Evolutionary conservation across 441 rosid species (phyloP).

Genomic region (Kokia cookei): DNA sequence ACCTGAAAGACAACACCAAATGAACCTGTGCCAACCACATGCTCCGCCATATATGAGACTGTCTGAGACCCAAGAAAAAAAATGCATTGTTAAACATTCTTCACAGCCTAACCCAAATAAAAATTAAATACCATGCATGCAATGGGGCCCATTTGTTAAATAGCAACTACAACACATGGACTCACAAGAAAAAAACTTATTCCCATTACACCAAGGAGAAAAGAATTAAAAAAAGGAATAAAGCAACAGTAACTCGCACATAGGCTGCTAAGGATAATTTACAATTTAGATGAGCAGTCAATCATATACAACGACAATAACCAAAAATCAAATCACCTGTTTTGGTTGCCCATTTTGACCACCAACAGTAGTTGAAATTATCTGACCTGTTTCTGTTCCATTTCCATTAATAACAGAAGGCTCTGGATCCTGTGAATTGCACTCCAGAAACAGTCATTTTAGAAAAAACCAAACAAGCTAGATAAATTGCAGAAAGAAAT

Average conservation of each 20-base stretch:
- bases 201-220: neutral
- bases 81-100: neutral
- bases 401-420: constrained; percentile 59
- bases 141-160: neutral
- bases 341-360: constrained; percentile 86
- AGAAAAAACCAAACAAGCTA: neutral
- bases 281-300: neutral
- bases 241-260: neutral
- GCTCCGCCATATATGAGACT: constrained; percentile 81
- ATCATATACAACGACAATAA: neutral
- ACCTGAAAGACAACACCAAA: constrained; percentile 95
- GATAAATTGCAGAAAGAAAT: neutral
- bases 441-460: constrained; percentile 3
- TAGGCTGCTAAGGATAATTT: neutral
- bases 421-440: constrained; percentile 52
- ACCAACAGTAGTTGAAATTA: constrained; percentile 78
- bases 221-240: neutral
- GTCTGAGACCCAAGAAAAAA: constrained; percentile 35
- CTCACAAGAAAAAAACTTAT: neutral
- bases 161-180: neutral
- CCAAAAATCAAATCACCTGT: constrained; percentile 45
- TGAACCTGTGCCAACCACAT: constrained; percentile 86
- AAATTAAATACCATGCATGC: neutral
- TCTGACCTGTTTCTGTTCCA: constrained; percentile 81
- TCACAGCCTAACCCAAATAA: neutral